Evolutionary conservation across 768 basidiomycete genomes (phyloP).

Genomic region (Lactifluus volemus): DNA sequence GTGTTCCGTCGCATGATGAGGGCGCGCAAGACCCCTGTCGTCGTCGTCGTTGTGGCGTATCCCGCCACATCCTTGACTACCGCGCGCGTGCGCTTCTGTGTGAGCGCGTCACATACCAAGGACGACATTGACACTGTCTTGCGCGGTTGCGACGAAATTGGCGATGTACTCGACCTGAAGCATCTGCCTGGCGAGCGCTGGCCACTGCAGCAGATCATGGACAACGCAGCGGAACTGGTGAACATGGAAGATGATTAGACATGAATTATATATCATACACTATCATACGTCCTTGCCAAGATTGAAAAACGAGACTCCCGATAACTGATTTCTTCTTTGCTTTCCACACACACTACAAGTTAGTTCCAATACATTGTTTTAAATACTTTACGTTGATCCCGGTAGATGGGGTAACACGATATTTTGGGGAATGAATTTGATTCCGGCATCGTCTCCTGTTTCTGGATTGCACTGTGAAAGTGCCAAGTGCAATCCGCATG

Average conservation of each 20-base stretch:
- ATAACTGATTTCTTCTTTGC: not conserved
- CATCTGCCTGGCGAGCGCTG: slow-evolving; percentile 66
- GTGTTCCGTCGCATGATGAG: slow-evolving; percentile 88
- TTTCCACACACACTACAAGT: not conserved
- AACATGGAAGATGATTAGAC: slow-evolving; percentile 27
- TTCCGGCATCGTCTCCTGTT: no score
- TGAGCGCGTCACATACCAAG: slow-evolving; percentile 94
- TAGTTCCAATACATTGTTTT: not conserved
- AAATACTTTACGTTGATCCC: not conserved
- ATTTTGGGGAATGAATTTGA: no score
- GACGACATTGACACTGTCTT: slow-evolving; percentile 87
- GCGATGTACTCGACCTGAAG: slow-evolving; percentile 84
- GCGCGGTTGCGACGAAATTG: slow-evolving; percentile 85
- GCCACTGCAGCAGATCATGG: slow-evolving; percentile 66
- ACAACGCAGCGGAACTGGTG: slow-evolving; percentile 69
- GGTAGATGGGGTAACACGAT: not conserved
- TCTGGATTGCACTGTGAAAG: no score
- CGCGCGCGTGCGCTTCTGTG: slow-evolving; percentile 85
- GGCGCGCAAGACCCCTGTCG: slow-evolving; percentile 62
- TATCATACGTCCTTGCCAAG: not conserved
- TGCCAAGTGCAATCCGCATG: no score
- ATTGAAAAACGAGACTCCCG: not conserved
- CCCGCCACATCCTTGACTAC: slow-evolving; percentile 87
- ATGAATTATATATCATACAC: not conserved
- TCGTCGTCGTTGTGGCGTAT: slow-evolving; percentile 86